Percentiles rank a stretch among this genome's conserved stretches.
Conservation (phyloP, 208 protist genomes). For the Strigomonas culicis region DNA sequence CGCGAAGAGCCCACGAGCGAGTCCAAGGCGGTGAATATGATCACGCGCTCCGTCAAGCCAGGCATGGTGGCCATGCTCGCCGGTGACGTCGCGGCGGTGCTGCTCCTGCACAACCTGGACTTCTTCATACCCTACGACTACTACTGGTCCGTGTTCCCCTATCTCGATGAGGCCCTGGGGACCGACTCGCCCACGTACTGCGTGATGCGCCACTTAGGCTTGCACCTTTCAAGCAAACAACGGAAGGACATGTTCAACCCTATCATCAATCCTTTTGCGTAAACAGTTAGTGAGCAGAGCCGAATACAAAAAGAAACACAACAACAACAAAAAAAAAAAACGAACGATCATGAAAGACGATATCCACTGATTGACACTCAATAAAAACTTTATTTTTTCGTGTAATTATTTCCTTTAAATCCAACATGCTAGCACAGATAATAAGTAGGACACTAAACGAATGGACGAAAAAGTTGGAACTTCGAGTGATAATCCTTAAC, state of each 20-base stretch:
- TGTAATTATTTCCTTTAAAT: not conserved
- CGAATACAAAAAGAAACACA: not conserved
- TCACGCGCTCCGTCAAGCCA: conserved; percentile 77
- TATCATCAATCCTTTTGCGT: conserved; percentile 27
- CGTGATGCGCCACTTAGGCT: conserved; percentile 66
- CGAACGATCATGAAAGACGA: not conserved
- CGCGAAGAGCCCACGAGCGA: conserved; percentile 52
- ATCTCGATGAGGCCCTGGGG: conserved; percentile 52
- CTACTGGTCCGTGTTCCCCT: conserved; percentile 83
- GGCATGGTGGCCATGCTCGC: conserved; percentile 78
- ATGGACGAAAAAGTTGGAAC: too few relatives aligned
- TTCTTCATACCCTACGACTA: conserved; percentile 86
- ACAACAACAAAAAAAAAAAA: not conserved
- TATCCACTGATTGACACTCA: not conserved
- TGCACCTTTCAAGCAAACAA: conserved; percentile 49
- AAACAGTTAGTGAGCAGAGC: not conserved
- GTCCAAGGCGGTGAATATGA: conserved; percentile 56
- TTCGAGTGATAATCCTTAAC: too few relatives aligned
- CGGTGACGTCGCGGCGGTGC: conserved; percentile 61
- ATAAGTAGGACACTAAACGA: too few relatives aligned
- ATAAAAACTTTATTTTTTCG: not conserved
- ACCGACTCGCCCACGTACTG: conserved; percentile 37
- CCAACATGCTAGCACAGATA: not conserved
- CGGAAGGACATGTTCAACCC: conserved; percentile 61
- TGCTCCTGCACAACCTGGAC: conserved; percentile 66